A percentile compares a stretch with the other conserved stretches of the same genome.
Conservation (phyloP, 1,139 yeast genomes). For the Hemisphaericaspora subhashii region DNA sequence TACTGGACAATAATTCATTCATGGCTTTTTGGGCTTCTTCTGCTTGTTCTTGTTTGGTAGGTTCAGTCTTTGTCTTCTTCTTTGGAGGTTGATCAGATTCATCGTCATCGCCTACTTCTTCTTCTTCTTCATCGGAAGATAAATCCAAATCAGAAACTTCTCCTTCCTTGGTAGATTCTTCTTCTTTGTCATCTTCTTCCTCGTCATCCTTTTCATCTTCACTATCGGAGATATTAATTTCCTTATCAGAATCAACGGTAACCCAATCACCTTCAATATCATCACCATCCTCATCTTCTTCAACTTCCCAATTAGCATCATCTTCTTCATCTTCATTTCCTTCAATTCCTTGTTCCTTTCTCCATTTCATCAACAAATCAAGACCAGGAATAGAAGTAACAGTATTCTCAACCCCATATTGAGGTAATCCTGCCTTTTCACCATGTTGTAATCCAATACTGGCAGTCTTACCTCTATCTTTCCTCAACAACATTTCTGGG, state of each 20-base stretch:
- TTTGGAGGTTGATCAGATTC: constrained; percentile 42
- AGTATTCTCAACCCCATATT: constrained; percentile 70
- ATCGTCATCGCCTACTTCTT: constrained; percentile 39
- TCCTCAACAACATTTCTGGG: constrained; percentile 87
- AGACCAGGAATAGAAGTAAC: constrained; percentile 82
- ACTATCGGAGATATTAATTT: constrained; percentile 54
- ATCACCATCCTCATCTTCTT: constrained; percentile 41
- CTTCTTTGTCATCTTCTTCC: constrained; percentile 33
- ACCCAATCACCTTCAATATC: constrained; percentile 68
- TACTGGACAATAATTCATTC: constrained; percentile 64
- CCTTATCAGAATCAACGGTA: constrained; percentile 58
- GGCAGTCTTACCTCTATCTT: constrained; percentile 92
- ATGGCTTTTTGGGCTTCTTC: constrained; percentile 47
- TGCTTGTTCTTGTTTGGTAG: constrained; percentile 25
- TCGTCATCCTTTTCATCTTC: constrained; percentile 32
- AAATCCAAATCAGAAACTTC: constrained; percentile 39
- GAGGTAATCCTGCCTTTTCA: constrained; percentile 46
- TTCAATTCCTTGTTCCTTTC: constrained; percentile 62
- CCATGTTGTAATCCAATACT: constrained; percentile 73
- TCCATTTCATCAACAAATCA: constrained; percentile 88
- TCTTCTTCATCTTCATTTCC: constrained; percentile 39
- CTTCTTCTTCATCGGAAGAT: constrained; percentile 29
- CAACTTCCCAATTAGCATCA: constrained; percentile 47
- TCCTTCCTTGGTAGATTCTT: constrained; percentile 32
- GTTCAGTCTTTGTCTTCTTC: constrained; percentile 23